These are phyloP conservation scores for Mortierella sp. DNA, from an alignment of 371 early-diverging fungal species.

Conservation along the genomic window DNA sequence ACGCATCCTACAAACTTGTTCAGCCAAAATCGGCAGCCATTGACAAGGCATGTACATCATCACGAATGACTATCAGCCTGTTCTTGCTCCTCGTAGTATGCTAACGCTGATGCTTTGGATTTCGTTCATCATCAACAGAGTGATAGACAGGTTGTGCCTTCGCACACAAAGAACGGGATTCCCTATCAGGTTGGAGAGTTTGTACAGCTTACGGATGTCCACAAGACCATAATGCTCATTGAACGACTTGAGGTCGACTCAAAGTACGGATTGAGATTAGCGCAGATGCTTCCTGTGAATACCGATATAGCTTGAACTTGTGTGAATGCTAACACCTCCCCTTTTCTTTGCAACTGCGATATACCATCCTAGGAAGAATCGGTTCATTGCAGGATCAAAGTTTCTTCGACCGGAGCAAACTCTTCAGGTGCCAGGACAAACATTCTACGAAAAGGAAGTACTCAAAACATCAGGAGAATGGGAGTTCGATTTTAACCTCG, in stretches of 20 bases:
- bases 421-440: slow-evolving; percentile 58
- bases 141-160: slow-evolving; percentile 53
- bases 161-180: slow-evolving; percentile 48
- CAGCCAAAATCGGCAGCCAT: slow-evolving; percentile 29
- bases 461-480: slow-evolving; percentile 56
- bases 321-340: not conserved
- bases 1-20: slow-evolving; percentile 50
- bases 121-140: slow-evolving; percentile 17
- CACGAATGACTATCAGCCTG: not conserved
- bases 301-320: not conserved
- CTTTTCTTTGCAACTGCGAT: not conserved
- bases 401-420: slow-evolving; percentile 60
- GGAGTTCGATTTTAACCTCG: slow-evolving; percentile 55
- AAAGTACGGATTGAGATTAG: slow-evolving; percentile 38
- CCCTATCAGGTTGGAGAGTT: slow-evolving; percentile 57
- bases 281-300: too few relatives aligned
- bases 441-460: slow-evolving; percentile 62
- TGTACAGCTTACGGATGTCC: slow-evolving; percentile 48
- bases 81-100: not conserved
- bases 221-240: slow-evolving; percentile 55
- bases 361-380: slow-evolving; percentile 25
- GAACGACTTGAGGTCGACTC: slow-evolving; percentile 53
- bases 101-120: not conserved
- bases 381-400: slow-evolving; percentile 61
- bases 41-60: slow-evolving; percentile 26